These are phyloP conservation scores for Cyberlindnera maritima DNA, from an alignment of 805 yeast genomes.

Conservation along the genomic window DNA sequence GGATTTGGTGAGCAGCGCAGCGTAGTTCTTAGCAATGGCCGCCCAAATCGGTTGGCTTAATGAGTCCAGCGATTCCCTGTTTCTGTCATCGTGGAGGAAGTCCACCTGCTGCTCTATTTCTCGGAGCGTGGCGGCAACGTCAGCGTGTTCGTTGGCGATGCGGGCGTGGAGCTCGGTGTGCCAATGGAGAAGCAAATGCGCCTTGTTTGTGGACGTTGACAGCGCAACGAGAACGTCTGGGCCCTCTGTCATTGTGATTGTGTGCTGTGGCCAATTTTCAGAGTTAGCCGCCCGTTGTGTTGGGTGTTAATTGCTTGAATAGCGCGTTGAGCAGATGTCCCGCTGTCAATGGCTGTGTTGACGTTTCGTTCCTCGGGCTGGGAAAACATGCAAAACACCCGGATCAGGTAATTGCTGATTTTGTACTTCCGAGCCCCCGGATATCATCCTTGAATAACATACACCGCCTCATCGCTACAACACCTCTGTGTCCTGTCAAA, in stretches of 20 bases:
- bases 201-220: conserved; percentile 2
- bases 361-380: neutral
- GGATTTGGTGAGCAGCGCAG: conserved; percentile 18
- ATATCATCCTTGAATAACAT: too few relatives aligned
- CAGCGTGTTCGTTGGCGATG: conserved; percentile 2
- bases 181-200: conserved; percentile 11
- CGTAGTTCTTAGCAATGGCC: conserved; percentile 25
- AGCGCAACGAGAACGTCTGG: neutral
- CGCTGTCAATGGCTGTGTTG: neutral
- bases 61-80: conserved; percentile 11
- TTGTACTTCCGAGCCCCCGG: neutral
- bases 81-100: conserved; percentile 23
- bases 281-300: neutral
- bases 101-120: conserved; percentile 21
- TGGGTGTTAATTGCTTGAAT: neutral
- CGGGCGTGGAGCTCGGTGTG: conserved; percentile 12
- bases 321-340: neutral
- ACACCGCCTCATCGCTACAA: neutral
- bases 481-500: too few relatives aligned
- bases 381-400: too few relatives aligned
- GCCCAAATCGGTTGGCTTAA: conserved; percentile 20
- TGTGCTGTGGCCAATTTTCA: neutral
- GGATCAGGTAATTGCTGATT: neutral
- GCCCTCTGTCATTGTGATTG: neutral
- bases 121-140: conserved; percentile 3